These are phyloP conservation scores for Phaeomoniella chlamydospora DNA, from an alignment of 2,329 filamentous ascomycete species.

Conservation along the genomic window DNA sequence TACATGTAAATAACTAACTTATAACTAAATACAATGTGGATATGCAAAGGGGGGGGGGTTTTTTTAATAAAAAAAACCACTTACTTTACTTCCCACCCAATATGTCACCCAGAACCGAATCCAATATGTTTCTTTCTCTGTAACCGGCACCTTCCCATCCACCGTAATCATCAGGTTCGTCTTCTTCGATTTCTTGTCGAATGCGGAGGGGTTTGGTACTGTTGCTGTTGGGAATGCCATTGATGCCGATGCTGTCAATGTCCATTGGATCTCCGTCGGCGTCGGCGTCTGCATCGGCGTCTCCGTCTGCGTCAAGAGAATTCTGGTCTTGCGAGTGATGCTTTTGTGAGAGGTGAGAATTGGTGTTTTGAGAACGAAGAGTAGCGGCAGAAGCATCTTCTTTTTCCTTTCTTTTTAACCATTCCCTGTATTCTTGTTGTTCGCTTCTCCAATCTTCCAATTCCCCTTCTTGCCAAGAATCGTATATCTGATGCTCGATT, in stretches of 20 bases:
- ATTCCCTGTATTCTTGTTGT: slow-evolving; percentile 1
- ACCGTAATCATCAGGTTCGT: slow-evolving; percentile 33
- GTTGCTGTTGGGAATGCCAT: too few relatives aligned
- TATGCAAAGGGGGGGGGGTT: too few relatives aligned
- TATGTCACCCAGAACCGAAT: slow-evolving; percentile 29
- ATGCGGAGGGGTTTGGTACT: too few relatives aligned
- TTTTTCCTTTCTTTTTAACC: background rate
- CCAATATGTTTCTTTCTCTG: slow-evolving; percentile 36
- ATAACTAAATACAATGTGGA: too few relatives aligned
- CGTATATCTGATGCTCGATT: slow-evolving; percentile 54
- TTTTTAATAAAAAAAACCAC: too few relatives aligned
- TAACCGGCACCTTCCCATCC: slow-evolving; percentile 48
- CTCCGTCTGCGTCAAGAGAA: slow-evolving; percentile 5
- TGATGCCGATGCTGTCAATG: slow-evolving; percentile 36
- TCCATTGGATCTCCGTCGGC: slow-evolving; percentile 12
- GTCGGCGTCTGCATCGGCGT: slow-evolving; percentile 4
- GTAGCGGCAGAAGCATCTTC: background rate
- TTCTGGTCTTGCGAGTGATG: background rate
- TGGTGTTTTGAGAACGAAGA: background rate
- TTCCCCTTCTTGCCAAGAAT: slow-evolving; percentile 61
- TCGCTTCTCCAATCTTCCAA: slow-evolving; percentile 46
- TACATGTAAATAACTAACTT: too few relatives aligned
- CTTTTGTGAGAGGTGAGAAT: slow-evolving; percentile 32
- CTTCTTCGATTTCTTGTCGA: slow-evolving; percentile 25
- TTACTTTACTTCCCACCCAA: background rate